Percentiles rank a stretch among this genome's conserved stretches.
Evolutionary conservation across 2,329 filamentous ascomycete species (phyloP).

Genomic region (Macrophomina phaseolina): DNA sequence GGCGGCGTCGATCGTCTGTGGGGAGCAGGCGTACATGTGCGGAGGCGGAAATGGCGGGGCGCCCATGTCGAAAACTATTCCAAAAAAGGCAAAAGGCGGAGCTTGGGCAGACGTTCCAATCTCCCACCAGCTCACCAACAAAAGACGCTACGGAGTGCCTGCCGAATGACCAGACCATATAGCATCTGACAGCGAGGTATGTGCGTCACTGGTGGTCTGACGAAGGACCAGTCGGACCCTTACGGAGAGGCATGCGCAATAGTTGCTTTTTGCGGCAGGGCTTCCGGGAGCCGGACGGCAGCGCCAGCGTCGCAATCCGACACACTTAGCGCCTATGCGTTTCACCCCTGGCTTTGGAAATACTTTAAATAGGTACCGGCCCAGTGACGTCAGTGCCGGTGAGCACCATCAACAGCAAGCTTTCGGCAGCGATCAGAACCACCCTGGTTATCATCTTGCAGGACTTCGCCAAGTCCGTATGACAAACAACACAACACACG

Average conservation of each 20-base stretch:
- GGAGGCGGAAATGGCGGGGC: not conserved
- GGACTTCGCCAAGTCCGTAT: not conserved
- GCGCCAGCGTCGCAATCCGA: not conserved
- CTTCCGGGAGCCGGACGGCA: slow-evolving; percentile 1
- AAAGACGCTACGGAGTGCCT: not conserved
- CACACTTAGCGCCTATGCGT: not conserved
- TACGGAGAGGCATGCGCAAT: not conserved
- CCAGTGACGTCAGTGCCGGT: not conserved
- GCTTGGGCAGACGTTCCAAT: not conserved
- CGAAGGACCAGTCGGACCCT: not conserved
- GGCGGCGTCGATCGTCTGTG: not conserved
- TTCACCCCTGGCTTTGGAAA: not conserved
- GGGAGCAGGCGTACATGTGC: not conserved
- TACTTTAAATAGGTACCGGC: not conserved
- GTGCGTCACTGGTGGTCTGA: not conserved
- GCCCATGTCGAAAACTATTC: not conserved
- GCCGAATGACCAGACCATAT: not conserved
- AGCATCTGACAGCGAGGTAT: not conserved
- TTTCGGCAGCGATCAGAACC: not conserved
- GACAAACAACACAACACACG: not conserved
- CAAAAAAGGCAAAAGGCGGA: not conserved
- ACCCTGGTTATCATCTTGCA: not conserved
- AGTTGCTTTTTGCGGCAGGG: not conserved
- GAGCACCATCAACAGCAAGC: not conserved
- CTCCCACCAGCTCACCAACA: not conserved